A percentile compares a stretch with the other conserved stretches of the same genome.
These are phyloP conservation scores for Canariomyces notabilis DNA, from an alignment of 2,329 filamentous ascomycete species.

Conservation along the genomic window DNA sequence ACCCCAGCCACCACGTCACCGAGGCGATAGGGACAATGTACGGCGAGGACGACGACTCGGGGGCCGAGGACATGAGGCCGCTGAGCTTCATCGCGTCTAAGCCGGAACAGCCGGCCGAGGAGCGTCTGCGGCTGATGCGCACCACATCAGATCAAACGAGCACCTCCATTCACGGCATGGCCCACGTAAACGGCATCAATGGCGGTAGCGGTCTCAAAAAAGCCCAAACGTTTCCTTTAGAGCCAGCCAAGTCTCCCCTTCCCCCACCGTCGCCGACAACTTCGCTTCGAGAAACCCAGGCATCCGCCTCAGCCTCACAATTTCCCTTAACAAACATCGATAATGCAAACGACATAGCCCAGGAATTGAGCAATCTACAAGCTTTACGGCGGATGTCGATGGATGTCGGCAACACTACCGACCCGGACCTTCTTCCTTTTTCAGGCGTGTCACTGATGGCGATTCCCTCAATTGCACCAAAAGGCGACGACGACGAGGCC, in stretches of 20 bases:
- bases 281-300: constrained; percentile 50
- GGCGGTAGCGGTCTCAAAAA: constrained; percentile 34
- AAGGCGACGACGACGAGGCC: constrained; percentile 71
- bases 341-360: constrained; percentile 80
- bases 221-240: constrained; percentile 38
- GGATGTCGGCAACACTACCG: constrained; percentile 72
- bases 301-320: constrained; percentile 57
- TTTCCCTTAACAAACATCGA: constrained; percentile 88
- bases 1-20: constrained; percentile 89
- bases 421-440: constrained; percentile 73
- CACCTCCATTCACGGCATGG: constrained; percentile 22
- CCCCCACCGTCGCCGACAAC: constrained; percentile 49
- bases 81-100: constrained; percentile 67
- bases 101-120: constrained; percentile 34
- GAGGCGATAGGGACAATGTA: constrained; percentile 91
- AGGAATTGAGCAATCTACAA: constrained; percentile 88
- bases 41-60: constrained; percentile 64
- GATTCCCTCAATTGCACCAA: constrained; percentile 68
- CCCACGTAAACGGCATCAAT: constrained; percentile 21
- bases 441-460: constrained; percentile 59
- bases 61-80: constrained; percentile 50
- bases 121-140: constrained; percentile 39
- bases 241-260: constrained; percentile 34
- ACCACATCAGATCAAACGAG: constrained; percentile 43
- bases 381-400: constrained; percentile 90